Percentiles rank a stretch among this genome's conserved stretches.
phyloP scores from a whole-genome alignment of 345 rosid genomes.

The Syzygium aromaticum region DNA sequence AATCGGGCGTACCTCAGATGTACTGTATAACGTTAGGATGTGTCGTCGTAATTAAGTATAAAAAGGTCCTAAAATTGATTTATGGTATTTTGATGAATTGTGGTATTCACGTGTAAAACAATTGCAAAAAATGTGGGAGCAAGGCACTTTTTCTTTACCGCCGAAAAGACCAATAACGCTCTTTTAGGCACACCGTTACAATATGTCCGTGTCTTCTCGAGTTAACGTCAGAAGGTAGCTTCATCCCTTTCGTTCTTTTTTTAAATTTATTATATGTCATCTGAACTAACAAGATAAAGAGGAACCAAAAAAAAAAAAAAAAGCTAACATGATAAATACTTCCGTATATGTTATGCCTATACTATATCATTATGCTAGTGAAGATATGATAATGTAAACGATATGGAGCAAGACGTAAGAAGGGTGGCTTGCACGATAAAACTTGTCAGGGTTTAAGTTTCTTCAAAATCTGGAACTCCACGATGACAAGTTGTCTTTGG shows the following conservation, averaged over 20 bases:
- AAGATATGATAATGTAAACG: neutral
- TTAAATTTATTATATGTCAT: neutral
- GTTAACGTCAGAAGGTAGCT: neutral
- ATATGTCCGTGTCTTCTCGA: neutral
- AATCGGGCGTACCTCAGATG: neutral
- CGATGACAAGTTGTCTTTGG: neutral
- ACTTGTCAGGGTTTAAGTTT: neutral
- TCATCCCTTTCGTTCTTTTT: neutral
- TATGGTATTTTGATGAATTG: neutral
- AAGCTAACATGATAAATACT: neutral
- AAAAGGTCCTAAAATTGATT: neutral
- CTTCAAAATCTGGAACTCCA: neutral
- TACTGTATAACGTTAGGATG: neutral
- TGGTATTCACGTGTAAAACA: neutral
- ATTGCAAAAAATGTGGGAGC: neutral
- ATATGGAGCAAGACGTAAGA: neutral
- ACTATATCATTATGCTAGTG: neutral
- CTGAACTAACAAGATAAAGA: neutral
- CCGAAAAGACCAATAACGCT: neutral
- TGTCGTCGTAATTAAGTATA: neutral
- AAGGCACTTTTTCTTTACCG: neutral
- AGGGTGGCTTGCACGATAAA: neutral
- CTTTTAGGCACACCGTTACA: neutral
- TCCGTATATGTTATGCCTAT: neutral
- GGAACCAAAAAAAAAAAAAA: neutral